Conservation (phyloP, 176 grass and related monocot genomes). For the Leersia perrieri region DNA sequence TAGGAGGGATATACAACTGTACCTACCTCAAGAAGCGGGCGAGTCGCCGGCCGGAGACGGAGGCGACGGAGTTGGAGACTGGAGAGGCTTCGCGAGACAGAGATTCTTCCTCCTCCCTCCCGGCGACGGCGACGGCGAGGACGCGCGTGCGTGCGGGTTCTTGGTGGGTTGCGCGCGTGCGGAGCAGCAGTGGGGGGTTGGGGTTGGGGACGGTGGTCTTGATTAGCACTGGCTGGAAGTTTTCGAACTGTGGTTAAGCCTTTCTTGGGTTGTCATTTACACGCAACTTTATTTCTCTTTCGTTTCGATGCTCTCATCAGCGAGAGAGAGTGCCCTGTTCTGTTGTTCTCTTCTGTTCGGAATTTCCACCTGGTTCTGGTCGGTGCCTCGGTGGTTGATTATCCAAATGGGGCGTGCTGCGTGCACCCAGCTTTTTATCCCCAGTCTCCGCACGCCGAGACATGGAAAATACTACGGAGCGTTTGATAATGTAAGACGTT, state of each 20-base stretch:
- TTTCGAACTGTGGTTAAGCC: background rate
- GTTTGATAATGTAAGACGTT: too few species aligned
- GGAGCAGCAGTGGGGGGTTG: background rate
- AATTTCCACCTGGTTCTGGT: background rate
- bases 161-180: background rate
- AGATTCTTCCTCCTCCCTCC: constrained; percentile 21
- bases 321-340: too few species aligned
- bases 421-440: background rate
- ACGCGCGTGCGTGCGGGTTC: background rate
- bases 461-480: too few species aligned
- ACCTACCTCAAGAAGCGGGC: constrained; percentile 1
- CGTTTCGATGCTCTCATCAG: background rate
- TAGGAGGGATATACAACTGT: background rate
- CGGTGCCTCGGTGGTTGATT: constrained; percentile 24
- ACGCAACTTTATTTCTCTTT: background rate
- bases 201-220: background rate
- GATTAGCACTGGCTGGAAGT: constrained; percentile 9
- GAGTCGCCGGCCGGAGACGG: background rate
- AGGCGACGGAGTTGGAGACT: background rate
- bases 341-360: background rate
- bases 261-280: background rate
- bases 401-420: background rate
- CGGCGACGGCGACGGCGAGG: background rate
- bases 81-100: constrained; percentile 19
- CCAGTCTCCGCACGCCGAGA: too few species aligned